Base-by-base conservation (phyloP, 1,284 basidiomycete genomes). In the Anthracocystis panici-leucophaei region DNA sequence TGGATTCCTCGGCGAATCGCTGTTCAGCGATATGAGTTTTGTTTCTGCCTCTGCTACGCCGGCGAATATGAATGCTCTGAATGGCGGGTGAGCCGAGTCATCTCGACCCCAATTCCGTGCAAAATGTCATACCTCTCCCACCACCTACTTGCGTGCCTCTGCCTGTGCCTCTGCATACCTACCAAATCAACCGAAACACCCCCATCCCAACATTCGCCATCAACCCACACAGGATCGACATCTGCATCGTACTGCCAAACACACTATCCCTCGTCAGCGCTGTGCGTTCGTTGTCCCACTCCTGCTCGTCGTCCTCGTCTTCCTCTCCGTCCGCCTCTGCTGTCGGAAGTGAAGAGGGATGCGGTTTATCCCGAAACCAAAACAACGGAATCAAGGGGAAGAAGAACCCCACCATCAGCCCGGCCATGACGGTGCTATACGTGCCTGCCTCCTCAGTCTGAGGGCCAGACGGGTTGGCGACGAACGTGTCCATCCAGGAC, bases 11-110 rank as follows among this genome's bases (percentile, higher is more conserved):
- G 68, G 68, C 7, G 74, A 76, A 16, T 65, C 61, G 21, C 52
- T 76, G 31, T 76, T 76, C n/a, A 66, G 64, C 57, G 71, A 77
- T 55, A 77, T 75, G 75, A 68, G 70, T 51, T 72, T 74, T 35
- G 65, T 75, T 38, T 62, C 63, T 20, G 49, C 57, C 33, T 51
- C 60, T 5, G 61, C 60, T n/a, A 60, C 59, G 20, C 53, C 51
- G 20, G 51, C 51, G 1, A 20, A 41, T 12, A 49, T 50, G 56
- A 29, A 29, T 11, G 45, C 21, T 18, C 46, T n/a, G 3, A 27
- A 49, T 45, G 59, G 50, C n/a, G 42, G 29, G 3, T 27, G 14
- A 12, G 21, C 18, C 20, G 2, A 10, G 8, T 10, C 12, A 27
- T 12, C 16, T 20, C 23, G 7, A 18, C 6, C 12, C 38, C 3